Conservation (phyloP, 1,284 basidiomycete species). For the Papiliotrema laurentii region DNA sequence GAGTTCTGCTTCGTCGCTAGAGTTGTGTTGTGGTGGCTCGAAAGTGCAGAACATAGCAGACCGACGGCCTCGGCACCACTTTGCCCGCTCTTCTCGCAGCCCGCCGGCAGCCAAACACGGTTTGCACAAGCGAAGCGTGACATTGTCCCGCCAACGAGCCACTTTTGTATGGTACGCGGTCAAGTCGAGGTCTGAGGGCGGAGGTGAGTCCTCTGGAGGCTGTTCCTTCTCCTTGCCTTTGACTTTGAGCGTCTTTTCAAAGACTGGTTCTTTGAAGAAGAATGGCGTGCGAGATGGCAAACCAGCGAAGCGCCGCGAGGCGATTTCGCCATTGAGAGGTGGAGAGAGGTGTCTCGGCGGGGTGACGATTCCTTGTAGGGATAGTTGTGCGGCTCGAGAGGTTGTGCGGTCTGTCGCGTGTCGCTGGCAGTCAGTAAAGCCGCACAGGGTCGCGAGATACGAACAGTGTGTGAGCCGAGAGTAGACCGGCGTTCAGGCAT, state of each 20-base stretch:
- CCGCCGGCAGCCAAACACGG: conserved; percentile 13
- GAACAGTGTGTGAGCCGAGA: no score
- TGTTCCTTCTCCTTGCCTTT: no score
- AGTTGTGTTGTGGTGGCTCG: conserved; percentile 1
- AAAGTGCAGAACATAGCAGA: conserved; percentile 8
- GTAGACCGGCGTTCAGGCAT: no score
- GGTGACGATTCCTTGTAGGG: no score
- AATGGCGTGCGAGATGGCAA: no score
- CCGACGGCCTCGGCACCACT: conserved; percentile 16
- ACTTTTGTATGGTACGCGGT: conserved; percentile 12
- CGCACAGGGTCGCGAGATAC: no score
- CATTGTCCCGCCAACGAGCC: conserved; percentile 8
- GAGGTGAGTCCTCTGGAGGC: no score
- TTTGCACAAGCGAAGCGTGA: conserved; percentile 7
- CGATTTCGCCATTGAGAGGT: neutral
- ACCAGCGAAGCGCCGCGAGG: neutral
- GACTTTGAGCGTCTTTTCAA: no score
- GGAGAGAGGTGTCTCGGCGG: neutral
- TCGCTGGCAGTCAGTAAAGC: no score
- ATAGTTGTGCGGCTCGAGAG: no score
- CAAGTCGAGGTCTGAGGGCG: conserved; percentile 2
- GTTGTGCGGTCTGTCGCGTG: no score
- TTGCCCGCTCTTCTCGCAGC: conserved; percentile 12
- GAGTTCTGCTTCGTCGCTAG: neutral
- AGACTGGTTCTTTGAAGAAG: no score